These are phyloP conservation scores for Zygosaccharomyces bailii DNA, from an alignment of 805 yeast genomes.

Conservation along the genomic window DNA sequence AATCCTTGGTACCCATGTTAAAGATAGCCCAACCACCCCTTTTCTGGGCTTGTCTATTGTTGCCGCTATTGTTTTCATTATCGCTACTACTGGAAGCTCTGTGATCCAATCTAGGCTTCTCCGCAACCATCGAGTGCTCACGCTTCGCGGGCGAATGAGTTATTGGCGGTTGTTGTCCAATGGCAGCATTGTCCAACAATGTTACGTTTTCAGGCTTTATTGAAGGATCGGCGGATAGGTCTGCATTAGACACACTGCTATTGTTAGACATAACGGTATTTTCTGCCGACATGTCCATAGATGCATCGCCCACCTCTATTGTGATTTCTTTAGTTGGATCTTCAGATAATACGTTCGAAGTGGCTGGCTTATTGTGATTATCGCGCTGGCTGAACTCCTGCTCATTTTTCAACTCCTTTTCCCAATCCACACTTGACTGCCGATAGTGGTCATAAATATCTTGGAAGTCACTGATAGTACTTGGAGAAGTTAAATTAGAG, in stretches of 20 bases:
- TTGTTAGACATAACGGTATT: constrained; percentile 13
- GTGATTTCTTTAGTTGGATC: not conserved
- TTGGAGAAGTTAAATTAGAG: constrained; percentile 12
- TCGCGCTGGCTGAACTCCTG: not conserved
- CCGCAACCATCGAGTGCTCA: not conserved
- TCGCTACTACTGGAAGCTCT: not conserved
- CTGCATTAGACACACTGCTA: constrained; percentile 18
- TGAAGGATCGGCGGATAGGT: constrained; percentile 18
- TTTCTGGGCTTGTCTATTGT: constrained; percentile 13
- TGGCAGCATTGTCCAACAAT: constrained; percentile 1
- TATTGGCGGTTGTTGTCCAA: not conserved
- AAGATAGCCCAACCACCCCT: constrained; percentile 24
- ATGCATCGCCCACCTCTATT: not conserved
- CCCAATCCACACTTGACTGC: constrained; percentile 25
- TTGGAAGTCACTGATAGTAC: constrained; percentile 22
- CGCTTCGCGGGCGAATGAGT: not conserved
- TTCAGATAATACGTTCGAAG: not conserved
- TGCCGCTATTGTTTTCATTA: not conserved
- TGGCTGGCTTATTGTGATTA: not conserved
- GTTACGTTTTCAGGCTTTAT: constrained; percentile 11
- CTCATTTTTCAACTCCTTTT: constrained; percentile 12
- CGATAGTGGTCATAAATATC: constrained; percentile 34
- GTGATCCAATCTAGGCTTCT: not conserved
- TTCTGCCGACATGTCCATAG: constrained; percentile 4
- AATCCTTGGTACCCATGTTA: constrained; percentile 10